These are phyloP conservation scores for Diutina rugosa DNA, from an alignment of 1,139 yeast genomes.

Conservation along the genomic window DNA sequence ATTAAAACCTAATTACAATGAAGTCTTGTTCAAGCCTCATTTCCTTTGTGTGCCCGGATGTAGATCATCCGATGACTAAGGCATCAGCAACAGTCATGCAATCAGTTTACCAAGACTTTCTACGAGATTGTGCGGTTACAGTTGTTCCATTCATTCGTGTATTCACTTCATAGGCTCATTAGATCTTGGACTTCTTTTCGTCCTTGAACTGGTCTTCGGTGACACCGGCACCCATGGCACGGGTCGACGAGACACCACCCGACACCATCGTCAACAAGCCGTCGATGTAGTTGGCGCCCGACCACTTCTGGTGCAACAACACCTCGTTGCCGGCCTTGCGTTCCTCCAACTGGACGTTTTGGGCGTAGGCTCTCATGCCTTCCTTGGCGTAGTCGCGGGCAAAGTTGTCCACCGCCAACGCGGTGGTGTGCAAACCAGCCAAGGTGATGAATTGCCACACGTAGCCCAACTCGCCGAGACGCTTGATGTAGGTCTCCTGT, in stretches of 20 bases:
- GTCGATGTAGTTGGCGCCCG: conserved; percentile 97
- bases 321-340: conserved; percentile 87
- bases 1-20: too few species aligned
- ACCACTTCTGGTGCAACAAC: conserved; percentile 97
- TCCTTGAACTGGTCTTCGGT: conserved; percentile 88
- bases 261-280: conserved; percentile 79
- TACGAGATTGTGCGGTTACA: too few species aligned
- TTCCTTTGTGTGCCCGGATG: too few species aligned
- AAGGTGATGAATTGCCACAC: conserved; percentile 97
- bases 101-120: too few species aligned
- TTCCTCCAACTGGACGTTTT: conserved; percentile 76
- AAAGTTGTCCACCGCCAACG: conserved; percentile 81
- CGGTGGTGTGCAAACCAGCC: conserved; percentile 95
- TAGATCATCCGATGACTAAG: neutral
- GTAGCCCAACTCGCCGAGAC: conserved; percentile 83
- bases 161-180: neutral
- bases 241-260: conserved; percentile 92
- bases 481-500: conserved; percentile 80
- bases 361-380: conserved; percentile 96
- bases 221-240: conserved; percentile 98
- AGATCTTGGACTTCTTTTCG: neutral
- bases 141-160: neutral
- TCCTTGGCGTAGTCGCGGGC: conserved; percentile 63
- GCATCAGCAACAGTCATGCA: too few species aligned
- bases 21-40: too few species aligned